Evolutionary conservation across 192 early-diverging fungal species (phyloP), one percentile per base, ranked within the genome.

Genomic region (Gamsiella multidivaricata): DNA sequence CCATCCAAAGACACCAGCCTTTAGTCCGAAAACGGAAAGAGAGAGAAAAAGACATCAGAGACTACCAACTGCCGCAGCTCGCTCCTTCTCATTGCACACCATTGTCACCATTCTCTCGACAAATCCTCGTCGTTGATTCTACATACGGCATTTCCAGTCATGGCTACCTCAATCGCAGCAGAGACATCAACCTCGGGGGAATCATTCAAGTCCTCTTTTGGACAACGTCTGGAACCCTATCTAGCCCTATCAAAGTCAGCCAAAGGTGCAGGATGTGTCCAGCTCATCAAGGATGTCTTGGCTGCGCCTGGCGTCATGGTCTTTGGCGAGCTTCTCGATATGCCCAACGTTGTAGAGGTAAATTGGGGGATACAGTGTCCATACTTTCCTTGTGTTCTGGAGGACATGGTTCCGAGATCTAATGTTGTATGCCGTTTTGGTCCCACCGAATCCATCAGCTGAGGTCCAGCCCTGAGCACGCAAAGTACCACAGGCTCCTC

Each of bases 241-340:
- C 62, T 95, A 17, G 80, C 92, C 2, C 82, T 94, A 39, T 84
- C 92, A 25, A 95, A 94, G 69, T 89, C 84, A 26, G 89, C 91
- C 12, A 90, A 91, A 57, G 94, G 94, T n/a, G 82, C 86, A 18
- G 94, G 90, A 6, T 84, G 83, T 43, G 85, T 83, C 25, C 82
- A 94, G 58, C 80, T 96, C 2, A 91, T 96, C 54, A 84, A 83
- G 55, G 94, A 96, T 68, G 88, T 69, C 2, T 57, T 93, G 31
- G 65, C 81, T 29, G 89, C 91, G 43, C 91, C 91, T 8, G 90
- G 90, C 22, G 87, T 94, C 11, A 90, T 90, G 80, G 91, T 93
- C 22, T 95, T 94, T 83, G 83, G 86, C 9, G 94, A 96, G 49
- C 67, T 96, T 15, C 81, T 92, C 34, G 85, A 92, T 47, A 65